Evolutionary conservation across 2,329 filamentous ascomycete species (phyloP), one percentile per base, ranked within the genome.

Genomic region (Sporothrix dimorphospora): DNA sequence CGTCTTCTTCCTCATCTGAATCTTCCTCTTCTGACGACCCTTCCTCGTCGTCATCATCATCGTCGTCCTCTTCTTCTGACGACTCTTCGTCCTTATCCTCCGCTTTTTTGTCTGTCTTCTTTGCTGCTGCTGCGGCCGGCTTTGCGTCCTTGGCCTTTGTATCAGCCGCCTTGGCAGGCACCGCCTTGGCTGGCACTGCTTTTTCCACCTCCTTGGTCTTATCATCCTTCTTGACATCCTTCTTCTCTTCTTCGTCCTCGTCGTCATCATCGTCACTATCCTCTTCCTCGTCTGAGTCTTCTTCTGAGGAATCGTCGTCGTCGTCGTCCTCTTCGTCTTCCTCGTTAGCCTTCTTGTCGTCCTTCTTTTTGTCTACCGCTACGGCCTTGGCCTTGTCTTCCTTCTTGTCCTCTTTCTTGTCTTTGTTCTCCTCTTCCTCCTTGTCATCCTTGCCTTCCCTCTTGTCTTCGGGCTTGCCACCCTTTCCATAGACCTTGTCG

Each of bases 401-500:
- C 49, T 34, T 63, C 59, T 74, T 40, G 12, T 65, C 45, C 1
- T 68, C 65, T 5, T 72, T 49, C 16, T 65, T 27, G 2, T 55
- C 53, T n/a, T 71, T 45, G n/a, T 66, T 12, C n/a, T 65, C 42
- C 1, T 66, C 40, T 14, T 57, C 47, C 1, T 70, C 27, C 9
- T 57, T 21, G 3, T 57, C 30, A 0, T 57, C 70, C 65, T 75
- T 69, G 70, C 63, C 40, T 9, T 57, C 38, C 38, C 49, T 30
- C 24, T 66, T 70, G 65, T 76, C 74, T 55, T 66, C 51, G 8
- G n/a, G 3, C 40, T 70, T 66, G 19, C 76, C 76, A 24, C 80
- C 81, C 75, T 85, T 85, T 68, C 85, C 85, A 74, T 88, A 79
- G 5, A 87, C 86, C 79, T 88, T 88, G 71, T 87, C 84, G 70